These are phyloP conservation scores for Ceratobasidium sp. DNA, from an alignment of 1,284 basidiomycete genomes.

Conservation along the genomic window DNA sequence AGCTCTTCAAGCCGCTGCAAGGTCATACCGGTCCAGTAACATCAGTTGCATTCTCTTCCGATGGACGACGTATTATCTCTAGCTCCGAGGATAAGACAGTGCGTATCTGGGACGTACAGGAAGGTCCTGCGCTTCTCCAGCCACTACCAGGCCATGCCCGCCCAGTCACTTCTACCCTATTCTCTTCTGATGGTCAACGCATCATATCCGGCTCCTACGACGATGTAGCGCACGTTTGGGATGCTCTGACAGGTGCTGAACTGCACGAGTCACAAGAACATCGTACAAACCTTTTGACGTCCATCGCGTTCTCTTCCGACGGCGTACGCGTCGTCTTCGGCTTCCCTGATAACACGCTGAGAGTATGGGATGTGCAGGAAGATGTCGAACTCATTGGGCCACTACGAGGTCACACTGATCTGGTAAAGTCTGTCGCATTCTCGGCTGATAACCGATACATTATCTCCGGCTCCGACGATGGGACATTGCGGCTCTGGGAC, in stretches of 20 bases:
- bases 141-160: conserved; percentile 17
- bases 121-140: conserved; percentile 29
- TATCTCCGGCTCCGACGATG: no score
- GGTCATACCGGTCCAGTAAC: conserved; percentile 51
- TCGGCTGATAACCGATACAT: no score
- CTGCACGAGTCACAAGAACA: conserved; percentile 6
- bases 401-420: conserved; percentile 4
- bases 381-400: not conserved
- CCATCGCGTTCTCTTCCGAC: conserved; percentile 34
- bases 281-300: conserved; percentile 21
- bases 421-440: no score
- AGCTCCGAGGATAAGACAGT: conserved; percentile 29
- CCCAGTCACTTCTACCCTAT: conserved; percentile 11
- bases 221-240: conserved; percentile 16
- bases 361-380: conserved; percentile 27
- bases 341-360: conserved; percentile 24
- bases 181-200: conserved; percentile 19
- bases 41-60: conserved; percentile 59
- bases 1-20: conserved; percentile 31
- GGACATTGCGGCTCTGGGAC: no score
- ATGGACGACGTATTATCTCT: conserved; percentile 53
- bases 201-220: conserved; percentile 38
- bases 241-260: not conserved
- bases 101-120: conserved; percentile 32
- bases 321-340: conserved; percentile 35